Conservation (phyloP, 176 grass and related monocot species). For the Ensete ventricosum region DNA sequence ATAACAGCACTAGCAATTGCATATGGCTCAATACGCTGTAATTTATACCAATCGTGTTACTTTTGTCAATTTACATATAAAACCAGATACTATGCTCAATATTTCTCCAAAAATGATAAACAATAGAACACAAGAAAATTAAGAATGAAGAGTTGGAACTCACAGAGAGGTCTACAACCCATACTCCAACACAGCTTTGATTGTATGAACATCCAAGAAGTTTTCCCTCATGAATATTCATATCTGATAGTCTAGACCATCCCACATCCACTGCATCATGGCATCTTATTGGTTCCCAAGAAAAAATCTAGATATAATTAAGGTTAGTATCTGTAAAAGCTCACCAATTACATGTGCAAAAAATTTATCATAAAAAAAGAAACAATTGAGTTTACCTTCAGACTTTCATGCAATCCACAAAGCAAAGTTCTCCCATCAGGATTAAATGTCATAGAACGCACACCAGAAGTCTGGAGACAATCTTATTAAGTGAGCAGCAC, state of each 20-base stretch:
- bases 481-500: not conserved
- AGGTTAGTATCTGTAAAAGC: constrained; percentile 10
- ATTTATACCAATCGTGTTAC: constrained; percentile 21
- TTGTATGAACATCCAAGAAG: constrained; percentile 98
- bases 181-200: constrained; percentile 99
- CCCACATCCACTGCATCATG: constrained; percentile 92
- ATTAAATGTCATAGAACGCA: constrained; percentile 96
- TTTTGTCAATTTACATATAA: not conserved
- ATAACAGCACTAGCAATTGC: constrained; percentile 40
- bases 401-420: constrained; percentile 85
- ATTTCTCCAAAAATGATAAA: constrained; percentile 15
- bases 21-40: constrained; percentile 82
- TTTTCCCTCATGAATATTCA: constrained; percentile 95
- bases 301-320: constrained; percentile 63
- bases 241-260: constrained; percentile 94
- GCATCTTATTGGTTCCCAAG: constrained; percentile 93
- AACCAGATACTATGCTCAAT: not conserved
- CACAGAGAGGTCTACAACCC: constrained; percentile 94
- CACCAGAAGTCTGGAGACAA: constrained; percentile 66
- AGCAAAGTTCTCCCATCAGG: constrained; percentile 88
- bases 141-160: constrained; percentile 5
- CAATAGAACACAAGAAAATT: not conserved
- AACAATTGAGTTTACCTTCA: constrained; percentile 51
- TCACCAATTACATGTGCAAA: constrained; percentile 9
- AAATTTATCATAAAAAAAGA: constrained; percentile 19